phyloP scores from a whole-genome alignment of 176 grass and related monocot genomes.

The Melocanna baccifera region DNA sequence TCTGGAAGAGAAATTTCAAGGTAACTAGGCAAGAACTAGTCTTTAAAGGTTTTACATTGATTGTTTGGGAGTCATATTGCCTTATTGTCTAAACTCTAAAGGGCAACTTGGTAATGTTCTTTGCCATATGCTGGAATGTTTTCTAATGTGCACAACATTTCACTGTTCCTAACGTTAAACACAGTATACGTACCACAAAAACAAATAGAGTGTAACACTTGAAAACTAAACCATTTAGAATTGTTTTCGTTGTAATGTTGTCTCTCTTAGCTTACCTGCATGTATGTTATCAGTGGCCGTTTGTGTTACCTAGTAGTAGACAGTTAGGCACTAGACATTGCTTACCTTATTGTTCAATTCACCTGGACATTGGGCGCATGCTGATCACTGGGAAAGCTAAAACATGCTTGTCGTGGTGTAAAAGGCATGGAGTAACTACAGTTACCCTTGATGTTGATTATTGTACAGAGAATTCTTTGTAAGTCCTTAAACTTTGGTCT shows the following conservation, averaged over 20 bases:
- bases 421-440: background rate
- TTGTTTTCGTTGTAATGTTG: background rate
- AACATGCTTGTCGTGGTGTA: background rate
- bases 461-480: background rate
- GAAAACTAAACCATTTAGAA: background rate
- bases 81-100: background rate
- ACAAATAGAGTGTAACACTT: background rate
- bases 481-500: too few relatives aligned
- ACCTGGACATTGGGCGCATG: background rate
- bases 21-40: slow-evolving; percentile 5
- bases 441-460: background rate
- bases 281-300: background rate
- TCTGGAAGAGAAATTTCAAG: slow-evolving; percentile 98
- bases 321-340: background rate
- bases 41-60: background rate
- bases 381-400: background rate
- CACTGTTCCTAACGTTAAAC: background rate
- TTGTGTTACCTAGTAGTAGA: background rate
- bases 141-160: background rate
- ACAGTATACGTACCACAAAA: background rate
- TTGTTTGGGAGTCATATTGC: background rate
- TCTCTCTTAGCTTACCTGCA: background rate
- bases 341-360: background rate
- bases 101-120: background rate
- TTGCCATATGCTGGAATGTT: background rate